Evolutionary conservation across 352 stramenopile genomes (phyloP).

Genomic region (Pythium sp.): DNA sequence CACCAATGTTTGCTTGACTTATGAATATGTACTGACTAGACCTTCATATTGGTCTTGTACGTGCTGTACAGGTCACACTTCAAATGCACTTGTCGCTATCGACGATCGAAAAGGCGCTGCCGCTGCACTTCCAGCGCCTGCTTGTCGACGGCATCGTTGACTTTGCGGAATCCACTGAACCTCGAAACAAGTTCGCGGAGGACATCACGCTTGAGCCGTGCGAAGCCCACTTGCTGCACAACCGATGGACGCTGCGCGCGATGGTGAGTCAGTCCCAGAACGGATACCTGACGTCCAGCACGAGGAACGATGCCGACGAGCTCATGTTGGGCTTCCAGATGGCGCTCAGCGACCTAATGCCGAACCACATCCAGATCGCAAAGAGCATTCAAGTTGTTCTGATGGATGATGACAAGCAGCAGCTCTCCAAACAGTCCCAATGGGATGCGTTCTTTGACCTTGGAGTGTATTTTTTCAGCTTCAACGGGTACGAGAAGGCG

Average conservation of each 20-base stretch:
- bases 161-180: conserved; percentile 46
- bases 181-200: conserved; percentile 29
- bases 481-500: conserved; percentile 68
- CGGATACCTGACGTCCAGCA: conserved; percentile 67
- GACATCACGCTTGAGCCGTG: conserved; percentile 37
- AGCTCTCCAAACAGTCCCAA: conserved; percentile 39
- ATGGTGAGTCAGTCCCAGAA: conserved; percentile 70
- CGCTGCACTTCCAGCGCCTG: conserved; percentile 77
- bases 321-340: conserved; percentile 59
- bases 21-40: neutral
- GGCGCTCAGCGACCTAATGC: conserved; percentile 62
- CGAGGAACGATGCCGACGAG: conserved; percentile 64
- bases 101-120: conserved; percentile 55
- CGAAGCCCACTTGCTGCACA: conserved; percentile 62
- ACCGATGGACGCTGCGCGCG: conserved; percentile 74
- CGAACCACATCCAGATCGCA: conserved; percentile 55
- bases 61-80: conserved; percentile 34
- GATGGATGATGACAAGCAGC: conserved; percentile 40
- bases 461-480: conserved; percentile 75
- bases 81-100: conserved; percentile 66
- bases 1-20: neutral
- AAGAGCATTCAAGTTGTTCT: conserved; percentile 57
- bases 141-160: conserved; percentile 81
- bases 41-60: neutral
- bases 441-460: conserved; percentile 69